These are phyloP conservation scores for Russula sp. DNA, from an alignment of 768 basidiomycete genomes.

Conservation along the genomic window DNA sequence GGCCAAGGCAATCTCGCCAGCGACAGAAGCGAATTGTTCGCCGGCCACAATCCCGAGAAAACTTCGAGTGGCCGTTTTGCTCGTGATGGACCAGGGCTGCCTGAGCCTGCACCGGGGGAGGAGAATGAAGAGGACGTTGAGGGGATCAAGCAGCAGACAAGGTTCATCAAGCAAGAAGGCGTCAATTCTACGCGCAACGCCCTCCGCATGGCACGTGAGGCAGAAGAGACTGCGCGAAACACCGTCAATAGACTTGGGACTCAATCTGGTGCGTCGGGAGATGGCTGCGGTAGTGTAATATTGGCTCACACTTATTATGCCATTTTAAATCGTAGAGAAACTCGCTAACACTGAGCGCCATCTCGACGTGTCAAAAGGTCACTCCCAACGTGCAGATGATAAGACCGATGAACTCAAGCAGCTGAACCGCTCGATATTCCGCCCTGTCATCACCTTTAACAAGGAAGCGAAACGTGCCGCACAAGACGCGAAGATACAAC, in stretches of 20 bases:
- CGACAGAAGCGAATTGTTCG: conserved; percentile 67
- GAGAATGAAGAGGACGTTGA: conserved; percentile 86
- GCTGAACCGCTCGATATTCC: conserved; percentile 92
- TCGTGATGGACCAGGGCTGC: conserved; percentile 44
- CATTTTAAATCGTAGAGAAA: conserved; percentile 46
- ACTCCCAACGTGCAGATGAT: conserved; percentile 84
- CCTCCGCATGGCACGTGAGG: conserved; percentile 86
- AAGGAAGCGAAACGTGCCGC: conserved; percentile 86
- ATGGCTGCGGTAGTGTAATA: not conserved
- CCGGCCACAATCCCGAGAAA: conserved; percentile 61
- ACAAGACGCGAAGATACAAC: conserved; percentile 74
- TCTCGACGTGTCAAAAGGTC: conserved; percentile 85
- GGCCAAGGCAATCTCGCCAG: conserved; percentile 51
- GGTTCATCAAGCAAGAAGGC: conserved; percentile 85
- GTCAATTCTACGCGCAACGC: conserved; percentile 88
- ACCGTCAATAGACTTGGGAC: conserved; percentile 80
- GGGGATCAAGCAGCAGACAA: conserved; percentile 89
- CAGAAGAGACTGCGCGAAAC: conserved; percentile 88
- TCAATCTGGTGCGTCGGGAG: conserved; percentile 75
- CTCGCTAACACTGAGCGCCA: conserved; percentile 93
- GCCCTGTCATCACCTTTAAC: conserved; percentile 86
- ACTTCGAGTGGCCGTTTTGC: conserved; percentile 52
- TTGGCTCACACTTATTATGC: not conserved
- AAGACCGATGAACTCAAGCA: conserved; percentile 90
- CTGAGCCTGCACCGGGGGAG: conserved; percentile 50